A percentile compares a stretch with the other conserved stretches of the same genome.
These are phyloP conservation scores for Globisporangium echinulatum DNA, from an alignment of 352 stramenopile species.

Conservation along the genomic window DNA sequence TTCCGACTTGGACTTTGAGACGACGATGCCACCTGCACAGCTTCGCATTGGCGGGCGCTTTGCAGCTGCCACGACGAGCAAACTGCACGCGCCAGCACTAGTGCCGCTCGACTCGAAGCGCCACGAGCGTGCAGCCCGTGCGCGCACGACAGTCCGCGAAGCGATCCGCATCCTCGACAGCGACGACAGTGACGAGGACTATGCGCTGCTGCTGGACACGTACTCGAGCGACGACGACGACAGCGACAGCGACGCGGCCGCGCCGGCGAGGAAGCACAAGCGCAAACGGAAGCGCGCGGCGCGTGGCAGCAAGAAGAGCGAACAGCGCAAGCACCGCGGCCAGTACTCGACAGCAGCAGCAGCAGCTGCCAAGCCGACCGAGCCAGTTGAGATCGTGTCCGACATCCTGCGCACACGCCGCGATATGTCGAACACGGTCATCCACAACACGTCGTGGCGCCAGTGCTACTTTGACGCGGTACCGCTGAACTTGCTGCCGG, in stretches of 20 bases:
- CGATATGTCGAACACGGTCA: slow-evolving; percentile 29
- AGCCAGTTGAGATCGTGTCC: slow-evolving; percentile 14
- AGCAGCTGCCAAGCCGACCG: slow-evolving; percentile 12
- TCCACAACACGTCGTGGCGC: slow-evolving; percentile 41
- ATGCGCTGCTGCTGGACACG: slow-evolving; percentile 1
- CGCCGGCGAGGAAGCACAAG: not conserved
- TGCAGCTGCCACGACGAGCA: not conserved
- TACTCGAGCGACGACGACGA: not conserved
- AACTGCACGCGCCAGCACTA: too few relatives aligned
- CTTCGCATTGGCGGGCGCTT: too few relatives aligned
- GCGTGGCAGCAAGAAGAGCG: slow-evolving; percentile 10
- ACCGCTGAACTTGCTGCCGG: slow-evolving; percentile 25
- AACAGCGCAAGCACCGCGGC: slow-evolving; percentile 8
- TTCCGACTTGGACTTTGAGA: slow-evolving; percentile 11
- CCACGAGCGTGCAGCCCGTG: not conserved
- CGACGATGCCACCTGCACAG: not conserved
- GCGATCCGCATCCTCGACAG: slow-evolving; percentile 4
- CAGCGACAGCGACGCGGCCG: not conserved
- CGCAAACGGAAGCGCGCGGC: slow-evolving; percentile 10
- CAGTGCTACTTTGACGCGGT: slow-evolving; percentile 31
- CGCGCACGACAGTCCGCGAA: not conserved
- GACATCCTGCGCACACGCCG: slow-evolving; percentile 25
- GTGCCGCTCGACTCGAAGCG: too few relatives aligned
- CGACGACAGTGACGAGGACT: slow-evolving; percentile 9
- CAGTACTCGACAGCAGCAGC: not conserved